Evolutionary conservation across 2,329 filamentous ascomycete species (phyloP), one percentile per base, ranked within the genome.

Genomic region (Beauveria scarabaeidicola): DNA sequence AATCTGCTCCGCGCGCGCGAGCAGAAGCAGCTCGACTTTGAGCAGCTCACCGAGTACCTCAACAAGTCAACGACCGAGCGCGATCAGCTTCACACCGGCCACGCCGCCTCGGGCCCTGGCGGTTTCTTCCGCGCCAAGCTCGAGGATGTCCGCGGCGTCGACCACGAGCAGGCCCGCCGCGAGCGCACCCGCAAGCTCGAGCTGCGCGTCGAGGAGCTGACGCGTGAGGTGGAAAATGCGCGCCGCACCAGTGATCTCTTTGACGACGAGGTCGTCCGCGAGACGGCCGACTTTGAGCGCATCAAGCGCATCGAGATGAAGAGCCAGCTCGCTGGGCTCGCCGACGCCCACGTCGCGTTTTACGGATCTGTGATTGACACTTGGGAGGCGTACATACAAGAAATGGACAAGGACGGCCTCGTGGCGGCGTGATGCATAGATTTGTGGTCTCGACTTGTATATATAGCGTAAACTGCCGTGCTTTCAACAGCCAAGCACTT

Each of bases 21-120:
- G 76, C 91, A 95, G 76, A 99, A 99, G 72, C 94, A 99, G 72
- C 87, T 99, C 61, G 94, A 99, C 76, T 96, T 93, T 69, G 94
- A 99, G 75, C 92, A 91, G 64, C 81, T 99, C 38, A 96, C 91
- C 29, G 93, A 97, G 71, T 97, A 97, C 73, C 88, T 97, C 58
- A 90, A 90, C 75, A 96, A 96, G 72, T 91, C 90, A 1, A 91
- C 90, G 3, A 77, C 85, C 3, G 94, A 99, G 73, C 88, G 92
- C 52, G 94, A 99, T 73, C 79, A 83, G 17, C 84, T 96, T 3
- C 79, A 81, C 9, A 84, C 85, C 0, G 84, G 86, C 11, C 85
- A 87, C 65, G 68, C 69, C 79, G 81, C 58, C 78, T 90, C 64
- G 6, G 91, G 91, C 1, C 89, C 91, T 0, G 89, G 87, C 13